Conservation (phyloP, 805 yeast genomes). For the Barnettozyma pratensis region DNA sequence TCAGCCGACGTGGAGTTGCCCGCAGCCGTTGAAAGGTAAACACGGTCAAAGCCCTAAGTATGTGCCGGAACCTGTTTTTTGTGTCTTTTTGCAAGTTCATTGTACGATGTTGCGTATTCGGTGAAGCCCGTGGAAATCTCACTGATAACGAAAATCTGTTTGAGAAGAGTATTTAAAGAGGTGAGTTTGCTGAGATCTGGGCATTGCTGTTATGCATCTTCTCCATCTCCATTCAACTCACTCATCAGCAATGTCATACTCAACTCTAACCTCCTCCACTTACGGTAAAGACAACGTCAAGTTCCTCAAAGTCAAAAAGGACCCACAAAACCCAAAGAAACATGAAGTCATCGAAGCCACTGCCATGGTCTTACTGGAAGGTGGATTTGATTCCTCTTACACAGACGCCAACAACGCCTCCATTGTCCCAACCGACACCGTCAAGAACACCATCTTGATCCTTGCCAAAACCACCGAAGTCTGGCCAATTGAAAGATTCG, state of each 20-base stretch:
- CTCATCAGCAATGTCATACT: constrained; percentile 17
- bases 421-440: constrained; percentile 93
- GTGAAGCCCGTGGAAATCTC: not conserved
- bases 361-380: constrained; percentile 68
- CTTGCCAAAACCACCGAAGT: constrained; percentile 80
- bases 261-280: constrained; percentile 41
- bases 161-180: not conserved
- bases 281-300: constrained; percentile 95
- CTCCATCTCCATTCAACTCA: not conserved
- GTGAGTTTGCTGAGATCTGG: not conserved
- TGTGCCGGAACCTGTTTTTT: too few relatives aligned
- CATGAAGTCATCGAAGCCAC: constrained; percentile 87
- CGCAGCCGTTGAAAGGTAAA: not conserved
- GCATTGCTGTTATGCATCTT: not conserved
- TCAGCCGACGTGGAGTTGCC: constrained; percentile 1
- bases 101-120: not conserved
- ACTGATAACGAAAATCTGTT: not conserved
- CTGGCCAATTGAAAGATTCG: constrained; percentile 89
- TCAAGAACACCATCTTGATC: constrained; percentile 80
- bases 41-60: not conserved
- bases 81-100: not conserved
- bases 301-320: constrained; percentile 81
- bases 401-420: constrained; percentile 83
- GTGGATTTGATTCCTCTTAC: constrained; percentile 75
- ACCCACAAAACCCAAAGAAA: constrained; percentile 60